These are phyloP conservation scores for Plasmodium blacklocki DNA, from an alignment of 169 alveolate genomes.

Conservation along the genomic window DNA sequence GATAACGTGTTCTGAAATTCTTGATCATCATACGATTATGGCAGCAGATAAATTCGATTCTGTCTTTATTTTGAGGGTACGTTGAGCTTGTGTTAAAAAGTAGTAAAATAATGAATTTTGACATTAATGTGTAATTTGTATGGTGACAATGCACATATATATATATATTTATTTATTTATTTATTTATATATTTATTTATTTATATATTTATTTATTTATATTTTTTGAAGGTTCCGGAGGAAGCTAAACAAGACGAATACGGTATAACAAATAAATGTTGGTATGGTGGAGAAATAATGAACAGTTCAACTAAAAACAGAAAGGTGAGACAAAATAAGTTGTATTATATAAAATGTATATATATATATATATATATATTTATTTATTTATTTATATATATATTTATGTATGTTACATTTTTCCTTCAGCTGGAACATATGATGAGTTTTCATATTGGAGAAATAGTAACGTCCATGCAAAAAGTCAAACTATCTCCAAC, in stretches of 20 bases:
- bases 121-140: neutral
- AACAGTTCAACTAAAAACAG: conserved; percentile 64
- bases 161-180: neutral
- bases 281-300: conserved; percentile 78
- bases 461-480: conserved; percentile 94
- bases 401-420: neutral
- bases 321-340: conserved; percentile 16
- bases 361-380: neutral
- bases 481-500: conserved; percentile 91
- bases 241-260: conserved; percentile 78
- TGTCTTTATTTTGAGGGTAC: conserved; percentile 61
- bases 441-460: conserved; percentile 96
- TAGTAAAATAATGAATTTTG: neutral
- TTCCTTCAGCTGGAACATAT: conserved; percentile 90
- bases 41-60: conserved; percentile 87
- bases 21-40: conserved; percentile 96
- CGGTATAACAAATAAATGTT: conserved; percentile 75
- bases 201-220: neutral
- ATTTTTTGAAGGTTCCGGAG: conserved; percentile 56
- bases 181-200: neutral
- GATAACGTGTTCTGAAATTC: conserved; percentile 93
- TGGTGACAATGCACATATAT: neutral
- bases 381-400: neutral
- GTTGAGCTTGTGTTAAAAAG: neutral
- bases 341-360: neutral